Conservation (phyloP, 495 filamentous ascomycete genomes). For the Penicillium longicatenatum region DNA sequence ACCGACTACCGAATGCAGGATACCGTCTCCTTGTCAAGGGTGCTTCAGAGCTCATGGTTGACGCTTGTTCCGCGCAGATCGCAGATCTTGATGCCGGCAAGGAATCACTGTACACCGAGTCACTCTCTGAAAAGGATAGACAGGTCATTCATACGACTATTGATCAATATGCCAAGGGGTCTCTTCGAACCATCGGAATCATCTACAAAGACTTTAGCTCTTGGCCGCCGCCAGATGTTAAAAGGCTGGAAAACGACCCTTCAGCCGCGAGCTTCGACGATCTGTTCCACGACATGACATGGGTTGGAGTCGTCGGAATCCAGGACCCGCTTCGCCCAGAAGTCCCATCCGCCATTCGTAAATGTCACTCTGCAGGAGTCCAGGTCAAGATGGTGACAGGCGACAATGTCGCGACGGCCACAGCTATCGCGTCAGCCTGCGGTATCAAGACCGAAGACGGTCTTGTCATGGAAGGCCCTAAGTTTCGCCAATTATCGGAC, state of each 20-base stretch:
- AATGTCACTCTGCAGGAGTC: slow-evolving; percentile 77
- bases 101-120: slow-evolving; percentile 39
- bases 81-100: slow-evolving; percentile 21
- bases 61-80: slow-evolving; percentile 45
- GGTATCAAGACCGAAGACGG: slow-evolving; percentile 78
- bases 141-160: slow-evolving; percentile 45
- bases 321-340: slow-evolving; percentile 71
- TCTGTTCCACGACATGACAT: slow-evolving; percentile 60
- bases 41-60: slow-evolving; percentile 67
- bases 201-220: slow-evolving; percentile 63
- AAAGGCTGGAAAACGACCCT: slow-evolving; percentile 51
- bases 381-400: slow-evolving; percentile 88
- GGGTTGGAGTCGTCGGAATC: slow-evolving; percentile 65
- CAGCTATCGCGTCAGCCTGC: slow-evolving; percentile 80
- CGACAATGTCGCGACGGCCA: slow-evolving; percentile 80
- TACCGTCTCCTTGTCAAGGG: slow-evolving; percentile 70
- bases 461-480: slow-evolving; percentile 79
- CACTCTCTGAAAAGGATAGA: slow-evolving; percentile 34
- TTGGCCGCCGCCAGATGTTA: slow-evolving; percentile 58
- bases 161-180: slow-evolving; percentile 56
- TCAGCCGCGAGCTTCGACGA: slow-evolving; percentile 56
- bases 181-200: slow-evolving; percentile 64
- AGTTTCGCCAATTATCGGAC: slow-evolving; percentile 76
- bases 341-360: slow-evolving; percentile 71
- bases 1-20: slow-evolving; percentile 54